Evolutionary conservation across 2,329 filamentous ascomycete species (phyloP).

Genomic region (Gyromitra esculenta): DNA sequence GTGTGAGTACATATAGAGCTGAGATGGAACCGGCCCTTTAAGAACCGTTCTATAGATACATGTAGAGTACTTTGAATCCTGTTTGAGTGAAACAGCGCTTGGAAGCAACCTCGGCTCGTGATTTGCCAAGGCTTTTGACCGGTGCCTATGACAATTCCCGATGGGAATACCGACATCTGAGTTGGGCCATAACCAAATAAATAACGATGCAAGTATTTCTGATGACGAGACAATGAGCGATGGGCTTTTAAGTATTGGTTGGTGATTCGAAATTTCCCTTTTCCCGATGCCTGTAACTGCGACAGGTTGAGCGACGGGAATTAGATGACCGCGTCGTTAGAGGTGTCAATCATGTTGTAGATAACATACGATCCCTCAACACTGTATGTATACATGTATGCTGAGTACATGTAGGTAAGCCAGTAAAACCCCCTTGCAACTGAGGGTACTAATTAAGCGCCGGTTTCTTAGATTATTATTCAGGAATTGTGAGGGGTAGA

Average conservation of each 20-base stretch:
- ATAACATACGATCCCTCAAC: background rate
- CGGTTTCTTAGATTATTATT: background rate
- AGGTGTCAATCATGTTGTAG: constrained; percentile 24
- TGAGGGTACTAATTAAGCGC: background rate
- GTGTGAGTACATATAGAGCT: background rate
- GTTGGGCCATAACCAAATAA: background rate
- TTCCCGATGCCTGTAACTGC: background rate
- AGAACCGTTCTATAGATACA: constrained; percentile 11
- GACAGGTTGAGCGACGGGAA: background rate
- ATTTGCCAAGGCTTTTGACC: background rate
- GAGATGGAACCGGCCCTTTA: constrained; percentile 14
- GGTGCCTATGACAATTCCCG: background rate
- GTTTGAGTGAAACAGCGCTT: background rate
- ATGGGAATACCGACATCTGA: background rate
- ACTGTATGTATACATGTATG: background rate
- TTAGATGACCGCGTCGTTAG: constrained; percentile 11
- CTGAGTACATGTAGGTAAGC: background rate
- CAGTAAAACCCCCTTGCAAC: background rate
- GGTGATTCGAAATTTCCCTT: constrained; percentile 8
- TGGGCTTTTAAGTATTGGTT: background rate
- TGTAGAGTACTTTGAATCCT: background rate
- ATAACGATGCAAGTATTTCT: background rate
- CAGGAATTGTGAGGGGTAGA: background rate
- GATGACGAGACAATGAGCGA: constrained; percentile 1
- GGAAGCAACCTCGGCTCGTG: background rate